Evolutionary conservation across 1,139 yeast species (phyloP).

Genomic region (Geotrichum cucujoidarum): DNA sequence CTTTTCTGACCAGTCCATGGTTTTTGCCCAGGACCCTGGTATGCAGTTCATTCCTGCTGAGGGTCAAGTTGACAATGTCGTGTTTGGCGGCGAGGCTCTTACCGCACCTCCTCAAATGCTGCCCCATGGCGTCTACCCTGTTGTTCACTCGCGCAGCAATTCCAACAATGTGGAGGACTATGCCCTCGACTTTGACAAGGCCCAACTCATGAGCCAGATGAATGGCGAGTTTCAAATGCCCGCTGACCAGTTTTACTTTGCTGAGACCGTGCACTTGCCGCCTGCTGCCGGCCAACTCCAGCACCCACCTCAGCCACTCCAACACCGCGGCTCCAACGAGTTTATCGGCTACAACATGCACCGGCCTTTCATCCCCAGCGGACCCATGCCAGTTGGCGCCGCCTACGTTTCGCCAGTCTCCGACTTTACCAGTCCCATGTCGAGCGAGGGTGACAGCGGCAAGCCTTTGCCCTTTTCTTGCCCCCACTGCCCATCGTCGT

Average conservation of each 20-base stretch:
- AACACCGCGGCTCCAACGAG: neutral
- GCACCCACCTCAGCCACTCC: neutral
- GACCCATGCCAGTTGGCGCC: neutral
- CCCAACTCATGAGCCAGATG: neutral
- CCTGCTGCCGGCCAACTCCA: neutral
- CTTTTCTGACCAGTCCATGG: conserved; percentile 5
- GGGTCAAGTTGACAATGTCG: neutral
- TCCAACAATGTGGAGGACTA: conserved; percentile 6
- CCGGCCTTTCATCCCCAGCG: neutral
- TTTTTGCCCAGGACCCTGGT: neutral
- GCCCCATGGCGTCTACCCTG: conserved; percentile 26
- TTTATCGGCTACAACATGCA: neutral
- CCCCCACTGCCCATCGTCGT: conserved; percentile 71
- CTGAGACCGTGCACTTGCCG: neutral
- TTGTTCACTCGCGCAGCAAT: conserved; percentile 27
- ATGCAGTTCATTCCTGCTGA: neutral
- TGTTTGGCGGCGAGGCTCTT: neutral
- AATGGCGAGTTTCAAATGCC: neutral
- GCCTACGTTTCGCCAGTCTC: conserved; percentile 1
- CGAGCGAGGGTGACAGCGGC: neutral
- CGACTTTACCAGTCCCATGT: neutral
- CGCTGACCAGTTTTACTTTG: neutral
- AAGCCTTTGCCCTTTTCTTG: conserved; percentile 25
- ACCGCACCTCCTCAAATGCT: neutral
- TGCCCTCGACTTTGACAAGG: neutral